These are phyloP conservation scores for Tolypocladium ovalisporum DNA, from an alignment of 2,329 filamentous ascomycete genomes.

Conservation along the genomic window DNA sequence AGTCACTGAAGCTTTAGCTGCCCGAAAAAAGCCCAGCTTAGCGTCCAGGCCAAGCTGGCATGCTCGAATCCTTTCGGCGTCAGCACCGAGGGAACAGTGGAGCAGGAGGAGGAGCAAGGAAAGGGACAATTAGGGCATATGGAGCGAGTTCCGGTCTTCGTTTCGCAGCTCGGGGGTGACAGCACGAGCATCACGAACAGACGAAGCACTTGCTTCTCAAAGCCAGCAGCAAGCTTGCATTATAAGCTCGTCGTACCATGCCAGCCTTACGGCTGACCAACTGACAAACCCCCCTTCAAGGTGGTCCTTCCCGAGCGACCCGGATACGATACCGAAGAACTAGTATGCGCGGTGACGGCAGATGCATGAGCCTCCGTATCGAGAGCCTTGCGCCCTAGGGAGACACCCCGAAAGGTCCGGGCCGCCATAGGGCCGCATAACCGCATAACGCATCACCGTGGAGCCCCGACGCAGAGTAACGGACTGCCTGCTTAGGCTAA, in stretches of 20 bases:
- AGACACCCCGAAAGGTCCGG: not conserved
- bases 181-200: not conserved
- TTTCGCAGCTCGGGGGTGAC: not conserved
- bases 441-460: no score
- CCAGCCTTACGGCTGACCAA: not conserved
- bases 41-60: not conserved
- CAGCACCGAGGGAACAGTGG: not conserved
- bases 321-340: not conserved
- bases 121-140: not conserved
- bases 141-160: not conserved
- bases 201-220: not conserved
- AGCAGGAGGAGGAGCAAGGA: not conserved
- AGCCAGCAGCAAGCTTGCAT: not conserved
- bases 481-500: not conserved
- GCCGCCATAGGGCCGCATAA: not conserved
- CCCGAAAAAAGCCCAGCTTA: no score
- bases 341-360: not conserved
- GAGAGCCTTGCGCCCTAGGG: not conserved
- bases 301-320: not conserved
- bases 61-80: not conserved
- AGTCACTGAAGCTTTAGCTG: no score
- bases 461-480: no score
- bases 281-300: not conserved
- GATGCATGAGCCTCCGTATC: not conserved
- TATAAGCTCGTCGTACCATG: not conserved